phyloP scores from a whole-genome alignment of 1,284 basidiomycete genomes.

The Trametes pubescens region DNA sequence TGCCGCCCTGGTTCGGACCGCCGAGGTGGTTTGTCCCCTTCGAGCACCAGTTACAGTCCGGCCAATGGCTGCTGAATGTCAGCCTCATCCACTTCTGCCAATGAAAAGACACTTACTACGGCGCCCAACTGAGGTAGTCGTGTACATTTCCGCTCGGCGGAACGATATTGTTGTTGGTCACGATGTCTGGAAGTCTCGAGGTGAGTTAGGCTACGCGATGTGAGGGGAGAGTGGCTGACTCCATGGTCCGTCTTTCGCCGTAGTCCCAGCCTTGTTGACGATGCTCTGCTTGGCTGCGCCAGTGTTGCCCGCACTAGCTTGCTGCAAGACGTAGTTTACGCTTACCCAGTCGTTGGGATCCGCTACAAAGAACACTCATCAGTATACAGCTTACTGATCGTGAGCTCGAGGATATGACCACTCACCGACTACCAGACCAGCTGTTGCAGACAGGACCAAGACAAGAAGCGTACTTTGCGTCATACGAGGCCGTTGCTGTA shows the following conservation, averaged over 20 bases:
- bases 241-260: slow-evolving; percentile 60
- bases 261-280: slow-evolving; percentile 51
- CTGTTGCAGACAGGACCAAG: slow-evolving; percentile 26
- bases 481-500: slow-evolving; percentile 11
- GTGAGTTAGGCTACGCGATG: neutral
- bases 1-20: slow-evolving; percentile 33
- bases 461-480: neutral
- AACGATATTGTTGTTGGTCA: slow-evolving; percentile 31
- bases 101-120: slow-evolving; percentile 52
- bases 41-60: slow-evolving; percentile 57
- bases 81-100: slow-evolving; percentile 8
- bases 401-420: neutral
- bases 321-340: slow-evolving; percentile 42
- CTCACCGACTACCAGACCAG: slow-evolving; percentile 29
- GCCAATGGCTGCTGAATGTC: slow-evolving; percentile 59
- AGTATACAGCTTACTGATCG: neutral
- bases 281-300: slow-evolving; percentile 52
- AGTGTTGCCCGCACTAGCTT: slow-evolving; percentile 43
- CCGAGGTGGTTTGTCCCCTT: slow-evolving; percentile 41
- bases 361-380: slow-evolving; percentile 16
- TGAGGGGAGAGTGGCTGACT: slow-evolving; percentile 43
- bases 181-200: slow-evolving; percentile 30
- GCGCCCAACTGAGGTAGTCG: slow-evolving; percentile 67
- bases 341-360: slow-evolving; percentile 48
- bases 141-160: slow-evolving; percentile 51